Evolutionary conservation across 1,139 yeast species (phyloP), one percentile per base, ranked within the genome.

Genomic region (Yamadazyma spencermartinsiae): DNA sequence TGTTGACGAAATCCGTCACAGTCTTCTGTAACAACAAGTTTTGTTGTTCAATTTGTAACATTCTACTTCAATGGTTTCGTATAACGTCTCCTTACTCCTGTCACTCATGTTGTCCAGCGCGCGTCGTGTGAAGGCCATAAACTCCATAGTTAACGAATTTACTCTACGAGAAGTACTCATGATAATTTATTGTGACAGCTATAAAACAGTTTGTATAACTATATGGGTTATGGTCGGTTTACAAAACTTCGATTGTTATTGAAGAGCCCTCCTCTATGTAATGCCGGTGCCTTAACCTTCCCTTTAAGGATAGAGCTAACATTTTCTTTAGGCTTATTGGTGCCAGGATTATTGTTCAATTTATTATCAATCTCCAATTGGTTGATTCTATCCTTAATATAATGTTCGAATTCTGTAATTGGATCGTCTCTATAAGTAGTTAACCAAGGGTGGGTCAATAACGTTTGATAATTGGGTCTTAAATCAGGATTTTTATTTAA

Each of bases 381-480:
- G 44, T 58, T 46, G 8, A 72, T 52, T 46, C 72, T 60, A 10
- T 52, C 50, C 8, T 62, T 61, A 13, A 65, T 69, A 51, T 65
- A 54, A 46, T 58, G 52, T 26, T 70, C 79, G 58, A 79, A 63
- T 33, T 41, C 37, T 5, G 33, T 36, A 13, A 30, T 36, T 39
- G 67, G 42, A 21, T 36, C 63, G 38, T 71, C 64, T 27, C 71
- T 53, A 44, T 63, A 74, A 44, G 73, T 72, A 24, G 68, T 61
- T 41, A 92, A 70, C 98, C 98, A 92, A 3, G 94, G 95, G 56
- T 86, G 94, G 33, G 76, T 72, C 39, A 89, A 63, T 40, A 92
- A 72, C 39, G 82, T 76, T 2, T 80, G 77, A 58, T 92, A 92
- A 5, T 82, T 76, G n/a, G 98, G 97, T 48, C 98, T 76, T 48